These are phyloP conservation scores for Nicotiana sylvestris DNA, from an alignment of 257 asterid species.

Conservation along the genomic window DNA sequence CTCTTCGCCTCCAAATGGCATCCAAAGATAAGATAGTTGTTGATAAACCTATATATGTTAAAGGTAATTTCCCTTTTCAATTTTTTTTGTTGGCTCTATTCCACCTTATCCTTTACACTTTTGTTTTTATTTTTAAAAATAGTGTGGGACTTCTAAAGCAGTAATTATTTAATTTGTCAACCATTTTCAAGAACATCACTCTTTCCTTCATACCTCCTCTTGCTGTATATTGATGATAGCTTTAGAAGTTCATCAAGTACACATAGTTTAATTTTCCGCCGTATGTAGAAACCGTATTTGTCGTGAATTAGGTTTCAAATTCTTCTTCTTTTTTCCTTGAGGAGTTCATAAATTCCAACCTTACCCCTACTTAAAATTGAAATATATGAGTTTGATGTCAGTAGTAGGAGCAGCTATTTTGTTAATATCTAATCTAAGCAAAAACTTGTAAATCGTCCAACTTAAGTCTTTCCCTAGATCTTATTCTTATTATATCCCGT, in stretches of 20 bases:
- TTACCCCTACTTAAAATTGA: neutral
- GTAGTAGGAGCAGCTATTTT: neutral
- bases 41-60: slow-evolving; percentile 87
- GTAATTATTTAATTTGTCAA: neutral
- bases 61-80: slow-evolving; percentile 43
- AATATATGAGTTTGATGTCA: neutral
- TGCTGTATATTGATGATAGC: neutral
- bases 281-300: neutral
- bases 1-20: slow-evolving; percentile 93
- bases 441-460: neutral
- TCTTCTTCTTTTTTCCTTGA: neutral
- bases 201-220: neutral
- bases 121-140: neutral
- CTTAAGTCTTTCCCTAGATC: neutral
- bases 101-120: slow-evolving; percentile 6
- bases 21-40: slow-evolving; percentile 83
- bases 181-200: neutral
- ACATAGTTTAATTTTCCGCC: neutral
- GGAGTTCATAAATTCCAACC: neutral
- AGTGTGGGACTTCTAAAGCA: neutral
- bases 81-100: neutral
- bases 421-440: neutral
- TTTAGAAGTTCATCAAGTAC: neutral
- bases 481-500: neutral
- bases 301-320: neutral